Evolutionary conservation across 257 asterid species (phyloP).

Genomic region (Gentiana straminea): DNA sequence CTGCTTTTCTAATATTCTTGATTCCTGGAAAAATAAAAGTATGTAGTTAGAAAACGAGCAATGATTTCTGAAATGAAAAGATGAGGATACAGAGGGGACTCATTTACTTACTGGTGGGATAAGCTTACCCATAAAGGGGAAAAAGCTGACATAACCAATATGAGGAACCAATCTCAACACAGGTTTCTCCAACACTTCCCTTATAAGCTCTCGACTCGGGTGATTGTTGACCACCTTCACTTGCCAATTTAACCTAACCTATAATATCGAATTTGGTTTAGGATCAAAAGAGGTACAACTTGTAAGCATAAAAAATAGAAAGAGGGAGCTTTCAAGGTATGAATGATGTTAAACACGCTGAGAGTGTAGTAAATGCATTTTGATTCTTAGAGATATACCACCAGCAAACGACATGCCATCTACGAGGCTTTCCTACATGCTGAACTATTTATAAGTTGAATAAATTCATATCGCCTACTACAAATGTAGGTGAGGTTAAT

Average conservation of each 20-base stretch:
- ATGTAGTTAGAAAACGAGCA: background rate
- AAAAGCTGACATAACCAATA: conserved; percentile 91
- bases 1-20: conserved; percentile 74
- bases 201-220: conserved; percentile 59
- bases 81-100: background rate
- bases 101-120: conserved; percentile 84
- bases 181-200: conserved; percentile 74
- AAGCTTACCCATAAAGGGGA: conserved; percentile 85
- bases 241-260: conserved; percentile 82
- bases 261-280: conserved; percentile 7
- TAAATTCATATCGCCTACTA: too few species aligned
- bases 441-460: too few species aligned
- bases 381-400: too few species aligned
- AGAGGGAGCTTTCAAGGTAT: too few species aligned
- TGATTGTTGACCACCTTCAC: conserved; percentile 44
- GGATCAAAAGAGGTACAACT: too few species aligned
- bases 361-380: too few species aligned
- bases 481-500: too few species aligned
- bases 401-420: too few species aligned
- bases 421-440: too few species aligned
- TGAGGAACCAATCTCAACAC: conserved; percentile 79
- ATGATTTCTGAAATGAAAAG: background rate
- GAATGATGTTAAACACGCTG: too few species aligned
- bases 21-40: conserved; percentile 32
- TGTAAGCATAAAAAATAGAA: too few species aligned